Percentiles rank a stretch among this genome's conserved stretches.
Conservation (phyloP, 768 basidiomycete genomes). For the Lactarius quietus region DNA sequence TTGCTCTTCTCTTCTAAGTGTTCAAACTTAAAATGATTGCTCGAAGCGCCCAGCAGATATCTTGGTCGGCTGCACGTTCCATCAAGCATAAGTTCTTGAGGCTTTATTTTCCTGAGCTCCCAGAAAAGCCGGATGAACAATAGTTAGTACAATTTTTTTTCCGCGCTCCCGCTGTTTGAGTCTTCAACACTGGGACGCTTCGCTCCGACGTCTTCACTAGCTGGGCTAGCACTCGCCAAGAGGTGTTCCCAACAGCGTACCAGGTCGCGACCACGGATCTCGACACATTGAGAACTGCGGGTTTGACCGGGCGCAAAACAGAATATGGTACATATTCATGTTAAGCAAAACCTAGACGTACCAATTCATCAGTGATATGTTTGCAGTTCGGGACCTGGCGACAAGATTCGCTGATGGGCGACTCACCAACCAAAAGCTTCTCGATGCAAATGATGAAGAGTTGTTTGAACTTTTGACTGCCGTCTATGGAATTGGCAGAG, state of each 20-base stretch:
- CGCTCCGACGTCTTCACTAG: background rate
- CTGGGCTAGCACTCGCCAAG: constrained; percentile 19
- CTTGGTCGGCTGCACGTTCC: constrained; percentile 81
- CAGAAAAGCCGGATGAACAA: constrained; percentile 59
- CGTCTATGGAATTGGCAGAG: constrained; percentile 76
- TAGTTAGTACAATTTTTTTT: constrained; percentile 35
- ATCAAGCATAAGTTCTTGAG: constrained; percentile 78
- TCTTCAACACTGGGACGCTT: constrained; percentile 12
- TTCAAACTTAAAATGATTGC: background rate
- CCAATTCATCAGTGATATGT: background rate
- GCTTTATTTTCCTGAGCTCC: constrained; percentile 68
- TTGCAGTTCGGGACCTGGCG: constrained; percentile 72
- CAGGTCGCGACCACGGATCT: constrained; percentile 63
- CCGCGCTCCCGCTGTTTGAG: constrained; percentile 4
- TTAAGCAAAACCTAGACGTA: background rate
- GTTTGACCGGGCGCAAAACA: constrained; percentile 80
- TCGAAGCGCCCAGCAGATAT: constrained; percentile 74
- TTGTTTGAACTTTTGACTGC: constrained; percentile 69
- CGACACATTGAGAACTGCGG: constrained; percentile 61
- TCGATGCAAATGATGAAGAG: constrained; percentile 71
- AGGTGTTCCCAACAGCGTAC: constrained; percentile 63
- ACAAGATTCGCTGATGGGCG: constrained; percentile 76
- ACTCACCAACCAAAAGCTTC: constrained; percentile 66
- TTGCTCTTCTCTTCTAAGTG: background rate
- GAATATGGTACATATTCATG: constrained; percentile 65